phyloP scores from a whole-genome alignment of 1,139 yeast species.

The Groenewaldozyma auringiensis region DNA sequence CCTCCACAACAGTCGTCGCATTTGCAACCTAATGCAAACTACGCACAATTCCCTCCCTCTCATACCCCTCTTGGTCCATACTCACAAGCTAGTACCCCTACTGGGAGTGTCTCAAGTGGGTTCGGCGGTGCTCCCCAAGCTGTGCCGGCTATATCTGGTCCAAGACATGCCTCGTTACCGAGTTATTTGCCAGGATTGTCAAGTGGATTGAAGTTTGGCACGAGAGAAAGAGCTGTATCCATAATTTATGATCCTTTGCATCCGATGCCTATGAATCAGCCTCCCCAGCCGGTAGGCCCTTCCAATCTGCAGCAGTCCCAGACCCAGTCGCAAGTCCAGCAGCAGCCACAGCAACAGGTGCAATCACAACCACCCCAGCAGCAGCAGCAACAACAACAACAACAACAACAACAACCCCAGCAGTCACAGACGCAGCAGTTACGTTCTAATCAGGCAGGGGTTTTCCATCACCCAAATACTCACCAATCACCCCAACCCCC shows the following conservation, averaged over 20 bases:
- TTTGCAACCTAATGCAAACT: background rate
- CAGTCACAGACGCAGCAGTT: background rate
- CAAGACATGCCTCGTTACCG: background rate
- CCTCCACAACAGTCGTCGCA: background rate
- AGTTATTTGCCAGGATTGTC: slow-evolving; percentile 1
- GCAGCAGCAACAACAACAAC: background rate
- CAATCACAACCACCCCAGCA: slow-evolving; percentile 2
- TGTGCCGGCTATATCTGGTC: background rate
- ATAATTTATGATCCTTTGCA: slow-evolving; percentile 25
- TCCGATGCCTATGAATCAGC: slow-evolving; percentile 6
- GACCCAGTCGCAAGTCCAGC: slow-evolving; percentile 9
- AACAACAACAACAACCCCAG: background rate
- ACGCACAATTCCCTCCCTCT: background rate
- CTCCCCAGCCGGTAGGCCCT: background rate
- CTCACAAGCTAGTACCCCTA: background rate
- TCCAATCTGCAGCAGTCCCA: slow-evolving; percentile 10
- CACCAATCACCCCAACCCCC: background rate
- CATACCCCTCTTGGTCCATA: background rate
- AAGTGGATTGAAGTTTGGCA: slow-evolving; percentile 3
- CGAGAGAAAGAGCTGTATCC: slow-evolving; percentile 24
- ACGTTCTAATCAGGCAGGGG: slow-evolving; percentile 1
- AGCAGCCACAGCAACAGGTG: slow-evolving; percentile 10
- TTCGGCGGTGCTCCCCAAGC: background rate
- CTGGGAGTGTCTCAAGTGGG: background rate
- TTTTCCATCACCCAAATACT: background rate